Base-by-base conservation (phyloP, 805 yeast species). In the Saturnispora dispora region DNA sequence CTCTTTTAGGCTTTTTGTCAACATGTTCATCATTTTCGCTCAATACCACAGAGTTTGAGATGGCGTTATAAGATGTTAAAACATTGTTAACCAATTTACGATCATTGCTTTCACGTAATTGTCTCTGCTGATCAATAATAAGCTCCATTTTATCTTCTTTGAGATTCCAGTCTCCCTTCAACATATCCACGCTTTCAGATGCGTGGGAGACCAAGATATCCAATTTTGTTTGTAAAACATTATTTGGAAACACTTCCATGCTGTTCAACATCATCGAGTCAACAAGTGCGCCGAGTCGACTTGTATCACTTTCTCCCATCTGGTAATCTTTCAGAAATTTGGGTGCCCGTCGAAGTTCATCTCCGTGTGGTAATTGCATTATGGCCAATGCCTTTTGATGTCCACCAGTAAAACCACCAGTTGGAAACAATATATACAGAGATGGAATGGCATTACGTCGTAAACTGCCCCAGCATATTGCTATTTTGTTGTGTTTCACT, bases 311-410 rank as follows among this genome's bases (percentile, higher is more conserved):
- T 30, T 45, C 48, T 9, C 46, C 41, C 3, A 64, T 57, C 13
- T 58, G 52, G 28, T 65, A 57, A 25, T 62, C 53, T 11, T 50
- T 47, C 5, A 56, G 35, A 52, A 57, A 59, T 2, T 49, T 51
- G 0, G 97, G 96, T 4, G 79, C 64, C 33, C 76, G 72, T 48
- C 97, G 71, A 3, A 88, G 65, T 62, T 88, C 91, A 57, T 88
- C 95, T 15, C 78, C 66, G 71, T 77, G 85, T 1, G 98, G 96
- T 22, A 86, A 58, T 30, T 75, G 72, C 8, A 85, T 73, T 51
- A 89, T 63, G 46, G 83, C 80, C 55, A 91, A 77, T 0, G 96
- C 96, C 52, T 85, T 81, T 0, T 91, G 85, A 30, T 73, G 67
- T 47, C 35, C 57, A 4, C 58, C 39, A 2, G 55, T 33, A 17